Conservation (phyloP, 148 eudicot genomes). For the Vaccinium vitisidaea region DNA sequence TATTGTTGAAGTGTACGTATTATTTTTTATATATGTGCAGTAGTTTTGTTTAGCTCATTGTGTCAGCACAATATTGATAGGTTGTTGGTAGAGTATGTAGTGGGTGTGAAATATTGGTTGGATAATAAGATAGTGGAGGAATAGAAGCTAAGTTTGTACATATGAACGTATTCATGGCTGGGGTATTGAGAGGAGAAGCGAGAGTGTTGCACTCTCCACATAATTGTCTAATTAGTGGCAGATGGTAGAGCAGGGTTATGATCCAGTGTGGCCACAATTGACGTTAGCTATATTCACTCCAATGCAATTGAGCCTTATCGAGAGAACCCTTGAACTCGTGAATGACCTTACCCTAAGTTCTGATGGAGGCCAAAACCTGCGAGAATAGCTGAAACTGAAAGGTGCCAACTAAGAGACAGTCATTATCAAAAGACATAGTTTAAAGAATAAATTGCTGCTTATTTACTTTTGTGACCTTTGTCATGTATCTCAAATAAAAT, state of each 20-base stretch:
- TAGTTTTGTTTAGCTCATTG: not conserved
- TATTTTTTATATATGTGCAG: not conserved
- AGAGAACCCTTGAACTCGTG: not conserved
- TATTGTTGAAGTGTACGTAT: not conserved
- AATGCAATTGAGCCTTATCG: not conserved
- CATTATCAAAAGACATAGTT: too few species aligned
- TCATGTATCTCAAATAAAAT: too few species aligned
- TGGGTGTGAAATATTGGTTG: not conserved
- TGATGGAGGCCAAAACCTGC: too few species aligned
- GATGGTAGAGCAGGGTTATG: not conserved
- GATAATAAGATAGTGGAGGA: not conserved
- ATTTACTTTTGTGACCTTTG: too few species aligned
- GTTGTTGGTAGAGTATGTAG: not conserved
- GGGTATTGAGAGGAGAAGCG: not conserved
- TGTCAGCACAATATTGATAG: not conserved
- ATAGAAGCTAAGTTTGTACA: not conserved
- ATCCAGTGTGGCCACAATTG: not conserved
- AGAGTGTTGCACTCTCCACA: not conserved
- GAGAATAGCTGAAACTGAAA: too few species aligned
- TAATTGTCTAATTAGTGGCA: not conserved
- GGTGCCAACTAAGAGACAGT: too few species aligned
- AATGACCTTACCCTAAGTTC: not conserved
- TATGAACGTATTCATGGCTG: not conserved
- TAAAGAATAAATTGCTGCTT: too few species aligned
- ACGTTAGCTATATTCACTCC: not conserved